Conservation (phyloP, 352 stramenopile genomes). For the Thalassiosira mediterranea region DNA sequence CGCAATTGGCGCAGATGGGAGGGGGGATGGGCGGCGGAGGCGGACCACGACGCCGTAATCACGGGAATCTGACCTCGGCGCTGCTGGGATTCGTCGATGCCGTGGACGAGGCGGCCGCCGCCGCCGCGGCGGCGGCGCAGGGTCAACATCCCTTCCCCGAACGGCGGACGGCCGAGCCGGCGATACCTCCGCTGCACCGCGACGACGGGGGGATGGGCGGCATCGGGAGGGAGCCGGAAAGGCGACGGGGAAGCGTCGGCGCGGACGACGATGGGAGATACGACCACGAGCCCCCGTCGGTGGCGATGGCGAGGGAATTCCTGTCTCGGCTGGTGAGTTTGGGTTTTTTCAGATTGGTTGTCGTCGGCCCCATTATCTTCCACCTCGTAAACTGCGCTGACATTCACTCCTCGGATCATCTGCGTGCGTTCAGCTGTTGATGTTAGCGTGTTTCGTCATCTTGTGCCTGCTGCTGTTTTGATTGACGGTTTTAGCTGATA, state of each 20-base stretch:
- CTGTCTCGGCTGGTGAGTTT: constrained; percentile 41
- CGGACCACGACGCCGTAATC: constrained; percentile 5
- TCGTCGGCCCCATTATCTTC: not conserved
- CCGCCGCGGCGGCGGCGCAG: not conserved
- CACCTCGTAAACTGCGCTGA: not conserved
- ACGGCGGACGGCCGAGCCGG: not conserved
- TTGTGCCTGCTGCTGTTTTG: constrained; percentile 78
- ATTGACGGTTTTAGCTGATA: too few relatives aligned
- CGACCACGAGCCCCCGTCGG: constrained; percentile 40
- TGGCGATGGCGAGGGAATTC: constrained; percentile 53
- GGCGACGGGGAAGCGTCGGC: too few relatives aligned
- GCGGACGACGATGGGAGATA: not conserved
- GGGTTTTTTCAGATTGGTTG: not conserved
- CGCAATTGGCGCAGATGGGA: constrained; percentile 2
- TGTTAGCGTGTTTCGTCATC: constrained; percentile 77
- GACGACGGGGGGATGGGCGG: constrained; percentile 29
- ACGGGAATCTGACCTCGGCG: constrained; percentile 29
- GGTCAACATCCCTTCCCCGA: too few relatives aligned
- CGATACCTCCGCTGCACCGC: constrained; percentile 25
- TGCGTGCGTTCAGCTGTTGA: constrained; percentile 39
- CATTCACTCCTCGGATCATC: not conserved
- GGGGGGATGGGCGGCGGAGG: not conserved
- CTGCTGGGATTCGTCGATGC: constrained; percentile 41
- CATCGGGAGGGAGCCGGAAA: constrained; percentile 36
- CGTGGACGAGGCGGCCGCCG: constrained; percentile 32